Conservation (phyloP, 257 asterid species). For the Forsythia suspensa region DNA sequence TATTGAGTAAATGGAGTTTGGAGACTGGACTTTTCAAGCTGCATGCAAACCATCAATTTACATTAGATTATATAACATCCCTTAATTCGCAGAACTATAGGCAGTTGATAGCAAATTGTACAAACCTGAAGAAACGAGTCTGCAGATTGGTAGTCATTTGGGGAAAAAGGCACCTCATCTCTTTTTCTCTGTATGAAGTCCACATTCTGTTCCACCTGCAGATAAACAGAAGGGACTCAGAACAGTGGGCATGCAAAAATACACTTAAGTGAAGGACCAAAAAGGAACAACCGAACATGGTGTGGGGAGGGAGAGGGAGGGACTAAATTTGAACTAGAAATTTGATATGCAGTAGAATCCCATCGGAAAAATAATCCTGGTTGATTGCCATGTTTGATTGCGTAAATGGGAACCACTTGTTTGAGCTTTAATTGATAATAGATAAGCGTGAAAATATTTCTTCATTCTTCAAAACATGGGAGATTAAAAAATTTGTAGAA, state of each 20-base stretch:
- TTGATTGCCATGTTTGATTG: background rate
- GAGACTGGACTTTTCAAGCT: slow-evolving; percentile 74
- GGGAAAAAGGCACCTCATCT: slow-evolving; percentile 84
- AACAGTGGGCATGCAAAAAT: slow-evolving; percentile 1
- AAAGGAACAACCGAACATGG: background rate
- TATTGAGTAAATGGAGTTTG: slow-evolving; percentile 72
- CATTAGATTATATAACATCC: slow-evolving; percentile 13
- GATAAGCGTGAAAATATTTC: background rate
- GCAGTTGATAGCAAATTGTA: slow-evolving; percentile 14
- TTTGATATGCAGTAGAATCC: background rate
- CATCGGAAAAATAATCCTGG: background rate
- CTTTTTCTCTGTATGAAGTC: slow-evolving; percentile 82
- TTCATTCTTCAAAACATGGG: background rate
- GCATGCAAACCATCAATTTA: slow-evolving; percentile 28
- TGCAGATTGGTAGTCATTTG: slow-evolving; percentile 74
- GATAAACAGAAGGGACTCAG: slow-evolving; percentile 16
- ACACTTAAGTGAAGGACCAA: background rate
- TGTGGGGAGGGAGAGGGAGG: background rate
- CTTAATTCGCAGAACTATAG: slow-evolving; percentile 2
- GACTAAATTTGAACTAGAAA: background rate
- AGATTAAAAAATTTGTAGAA: background rate
- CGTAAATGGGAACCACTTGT: background rate
- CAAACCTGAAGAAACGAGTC: slow-evolving; percentile 90
- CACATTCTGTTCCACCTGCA: slow-evolving; percentile 84
- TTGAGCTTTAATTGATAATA: background rate